phyloP scores from a whole-genome alignment of 1,284 basidiomycete species.

The Naganishia sp. region DNA sequence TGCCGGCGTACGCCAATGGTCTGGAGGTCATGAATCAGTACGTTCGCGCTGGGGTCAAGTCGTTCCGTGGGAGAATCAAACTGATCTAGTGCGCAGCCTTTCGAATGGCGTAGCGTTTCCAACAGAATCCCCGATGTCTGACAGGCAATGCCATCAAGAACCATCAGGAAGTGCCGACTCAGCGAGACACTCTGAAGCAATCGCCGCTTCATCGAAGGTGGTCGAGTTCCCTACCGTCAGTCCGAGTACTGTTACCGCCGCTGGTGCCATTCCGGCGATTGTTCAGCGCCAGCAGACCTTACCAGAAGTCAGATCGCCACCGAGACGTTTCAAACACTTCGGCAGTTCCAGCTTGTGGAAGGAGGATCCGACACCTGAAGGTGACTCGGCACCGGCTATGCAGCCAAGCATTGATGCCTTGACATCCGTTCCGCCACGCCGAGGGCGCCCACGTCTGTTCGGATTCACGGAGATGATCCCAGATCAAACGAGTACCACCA shows the following conservation, averaged over 20 bases:
- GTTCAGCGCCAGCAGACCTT: constrained; percentile 16
- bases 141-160: background rate
- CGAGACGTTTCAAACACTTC: constrained; percentile 26
- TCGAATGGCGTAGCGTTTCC: constrained; percentile 1
- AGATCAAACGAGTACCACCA: constrained; percentile 32
- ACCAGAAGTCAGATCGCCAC: constrained; percentile 20
- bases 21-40: background rate
- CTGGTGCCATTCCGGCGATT: constrained; percentile 6
- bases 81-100: background rate
- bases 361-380: background rate
- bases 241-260: constrained; percentile 2
- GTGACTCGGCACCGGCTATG: background rate
- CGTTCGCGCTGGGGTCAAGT: background rate
- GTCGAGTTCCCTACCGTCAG: constrained; percentile 15
- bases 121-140: constrained; percentile 11
- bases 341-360: constrained; percentile 25
- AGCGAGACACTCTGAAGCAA: background rate
- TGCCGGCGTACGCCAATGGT: background rate
- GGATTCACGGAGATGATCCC: constrained; percentile 48
- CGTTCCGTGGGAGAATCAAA: background rate
- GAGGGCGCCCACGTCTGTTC: constrained; percentile 48
- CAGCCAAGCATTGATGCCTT: background rate
- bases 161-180: background rate
- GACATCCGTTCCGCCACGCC: background rate
- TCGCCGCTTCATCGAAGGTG: background rate